A percentile compares a stretch with the other conserved stretches of the same genome.
Evolutionary conservation across 129 eudicot species (phyloP).

Genomic region (Helianthus tuberosus): DNA sequence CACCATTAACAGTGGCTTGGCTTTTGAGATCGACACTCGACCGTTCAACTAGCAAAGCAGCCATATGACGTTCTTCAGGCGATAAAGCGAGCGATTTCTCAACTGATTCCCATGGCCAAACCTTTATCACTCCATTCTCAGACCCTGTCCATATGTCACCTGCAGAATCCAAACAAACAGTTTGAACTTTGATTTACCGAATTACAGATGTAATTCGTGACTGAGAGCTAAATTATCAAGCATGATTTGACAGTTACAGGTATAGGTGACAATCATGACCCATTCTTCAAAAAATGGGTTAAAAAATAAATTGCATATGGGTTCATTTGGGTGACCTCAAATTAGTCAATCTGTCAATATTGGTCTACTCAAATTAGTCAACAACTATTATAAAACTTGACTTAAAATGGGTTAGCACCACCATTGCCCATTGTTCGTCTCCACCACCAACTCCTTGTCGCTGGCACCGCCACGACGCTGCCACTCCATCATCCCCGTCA

Average conservation of each 20-base stretch:
- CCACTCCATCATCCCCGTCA: too few species aligned
- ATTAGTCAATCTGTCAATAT: too few species aligned
- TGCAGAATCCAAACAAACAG: constrained; percentile 31
- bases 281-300: too few species aligned
- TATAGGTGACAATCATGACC: background rate
- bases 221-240: background rate
- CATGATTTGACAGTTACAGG: background rate
- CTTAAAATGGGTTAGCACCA: too few species aligned
- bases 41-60: constrained; percentile 91
- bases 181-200: background rate
- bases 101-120: constrained; percentile 95
- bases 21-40: constrained; percentile 74
- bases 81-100: constrained; percentile 92
- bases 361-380: too few species aligned
- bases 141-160: constrained; percentile 97
- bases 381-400: too few species aligned
- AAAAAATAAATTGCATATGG: too few species aligned
- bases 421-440: too few species aligned
- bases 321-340: too few species aligned
- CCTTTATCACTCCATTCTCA: constrained; percentile 78
- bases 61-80: constrained; percentile 95
- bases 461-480: too few species aligned
- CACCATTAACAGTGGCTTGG: constrained; percentile 94
- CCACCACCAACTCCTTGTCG: too few species aligned
- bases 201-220: background rate